Percentiles rank a stretch among this genome's conserved stretches.
Evolutionary conservation across 2,329 filamentous ascomycete genomes (phyloP).

Genomic region (Eutypella sp.): DNA sequence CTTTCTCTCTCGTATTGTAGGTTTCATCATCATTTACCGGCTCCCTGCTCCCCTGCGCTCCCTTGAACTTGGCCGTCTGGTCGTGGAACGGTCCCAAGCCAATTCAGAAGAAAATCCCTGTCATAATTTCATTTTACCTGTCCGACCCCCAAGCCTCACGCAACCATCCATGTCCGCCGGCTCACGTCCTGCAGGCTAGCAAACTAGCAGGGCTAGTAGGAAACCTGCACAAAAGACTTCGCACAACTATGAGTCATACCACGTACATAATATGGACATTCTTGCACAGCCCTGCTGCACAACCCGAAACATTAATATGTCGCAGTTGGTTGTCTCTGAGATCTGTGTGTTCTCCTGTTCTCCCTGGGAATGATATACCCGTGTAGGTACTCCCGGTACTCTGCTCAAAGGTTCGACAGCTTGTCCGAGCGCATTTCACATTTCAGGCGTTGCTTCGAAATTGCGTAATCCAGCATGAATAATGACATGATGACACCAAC

Average conservation of each 20-base stretch:
- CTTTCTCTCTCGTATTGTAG: not conserved
- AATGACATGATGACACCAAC: not conserved
- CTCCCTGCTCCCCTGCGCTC: no score
- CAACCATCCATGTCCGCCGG: not conserved
- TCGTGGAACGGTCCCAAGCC: not conserved
- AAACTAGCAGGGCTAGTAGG: not conserved
- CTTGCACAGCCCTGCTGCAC: not conserved
- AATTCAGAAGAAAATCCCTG: not conserved
- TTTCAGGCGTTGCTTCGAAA: no score
- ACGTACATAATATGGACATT: no score
- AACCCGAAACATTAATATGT: not conserved
- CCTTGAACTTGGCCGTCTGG: not conserved
- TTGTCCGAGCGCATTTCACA: no score
- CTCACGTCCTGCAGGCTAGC: not conserved
- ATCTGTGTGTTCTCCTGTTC: not conserved
- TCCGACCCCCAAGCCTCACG: not conserved
- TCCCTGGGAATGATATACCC: no score
- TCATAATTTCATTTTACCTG: not conserved
- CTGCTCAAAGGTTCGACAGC: no score
- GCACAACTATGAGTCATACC: not conserved
- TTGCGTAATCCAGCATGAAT: not conserved
- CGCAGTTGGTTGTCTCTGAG: not conserved
- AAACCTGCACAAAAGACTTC: not conserved
- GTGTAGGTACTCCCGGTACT: no score
- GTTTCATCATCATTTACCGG: slow-evolving; percentile 1